A percentile compares a stretch with the other conserved stretches of the same genome.
Evolutionary conservation across 257 asterid genomes (phyloP).

Genomic region (Nicotiana sylvestris): DNA sequence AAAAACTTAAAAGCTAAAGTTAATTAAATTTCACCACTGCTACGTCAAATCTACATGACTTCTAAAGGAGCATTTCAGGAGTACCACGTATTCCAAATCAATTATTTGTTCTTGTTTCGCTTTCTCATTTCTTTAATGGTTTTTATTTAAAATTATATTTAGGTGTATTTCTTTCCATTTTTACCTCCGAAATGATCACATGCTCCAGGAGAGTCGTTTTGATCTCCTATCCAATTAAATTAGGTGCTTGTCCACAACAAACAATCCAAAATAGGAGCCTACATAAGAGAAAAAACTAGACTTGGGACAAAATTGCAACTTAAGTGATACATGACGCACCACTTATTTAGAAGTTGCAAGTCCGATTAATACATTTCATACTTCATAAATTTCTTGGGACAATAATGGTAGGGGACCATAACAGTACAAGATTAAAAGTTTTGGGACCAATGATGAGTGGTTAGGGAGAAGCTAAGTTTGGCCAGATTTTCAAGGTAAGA

Average conservation of each 20-base stretch:
- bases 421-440: background rate
- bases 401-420: constrained; percentile 2
- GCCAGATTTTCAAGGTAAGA: background rate
- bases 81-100: background rate
- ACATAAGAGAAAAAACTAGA: background rate
- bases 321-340: background rate
- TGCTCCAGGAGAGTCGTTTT: background rate
- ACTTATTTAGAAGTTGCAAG: background rate
- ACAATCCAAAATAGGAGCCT: background rate
- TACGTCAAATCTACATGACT: too few species aligned
- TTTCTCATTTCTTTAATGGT: background rate
- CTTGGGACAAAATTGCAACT: background rate
- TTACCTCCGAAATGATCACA: background rate
- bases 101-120: background rate
- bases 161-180: background rate
- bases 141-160: background rate
- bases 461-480: constrained; percentile 2
- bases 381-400: background rate
- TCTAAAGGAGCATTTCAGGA: background rate
- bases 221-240: background rate
- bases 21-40: too few species aligned
- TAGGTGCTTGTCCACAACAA: background rate
- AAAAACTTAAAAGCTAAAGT: too few species aligned
- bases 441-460: constrained; percentile 8
- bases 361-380: background rate